Evolutionary conservation across 495 filamentous ascomycete species (phyloP).

Genomic region (Sabuloglossum arenarium): DNA sequence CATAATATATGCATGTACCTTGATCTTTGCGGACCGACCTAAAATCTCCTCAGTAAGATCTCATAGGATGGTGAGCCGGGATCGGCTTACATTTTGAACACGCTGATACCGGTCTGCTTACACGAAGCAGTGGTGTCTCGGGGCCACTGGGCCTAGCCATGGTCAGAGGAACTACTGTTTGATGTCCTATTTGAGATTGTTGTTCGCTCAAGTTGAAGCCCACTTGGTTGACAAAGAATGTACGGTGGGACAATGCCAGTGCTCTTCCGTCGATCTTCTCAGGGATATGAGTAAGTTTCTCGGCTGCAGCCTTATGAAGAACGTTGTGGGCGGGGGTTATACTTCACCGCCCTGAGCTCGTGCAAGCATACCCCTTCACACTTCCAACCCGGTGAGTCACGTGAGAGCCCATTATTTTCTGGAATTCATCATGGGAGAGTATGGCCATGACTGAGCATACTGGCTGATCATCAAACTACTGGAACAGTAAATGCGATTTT

Average conservation of each 20-base stretch:
- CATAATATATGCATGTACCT: constrained; percentile 9
- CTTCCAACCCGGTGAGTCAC: no score
- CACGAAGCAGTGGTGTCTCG: constrained; percentile 65
- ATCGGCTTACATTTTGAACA: constrained; percentile 50
- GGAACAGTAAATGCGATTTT: background rate
- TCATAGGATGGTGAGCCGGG: no score
- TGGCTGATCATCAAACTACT: background rate
- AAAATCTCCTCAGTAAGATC: background rate
- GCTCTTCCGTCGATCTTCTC: background rate
- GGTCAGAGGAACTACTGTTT: constrained; percentile 1
- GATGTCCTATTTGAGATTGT: background rate
- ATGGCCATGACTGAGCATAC: background rate
- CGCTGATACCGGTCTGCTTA: constrained; percentile 78
- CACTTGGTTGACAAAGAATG: background rate
- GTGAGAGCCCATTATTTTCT: no score
- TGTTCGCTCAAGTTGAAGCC: background rate
- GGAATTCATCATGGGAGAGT: no score
- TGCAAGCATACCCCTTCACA: no score
- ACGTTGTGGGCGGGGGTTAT: no score
- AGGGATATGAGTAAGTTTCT: background rate
- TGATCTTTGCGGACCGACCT: constrained; percentile 68
- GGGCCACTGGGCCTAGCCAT: constrained; percentile 11
- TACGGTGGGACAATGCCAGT: background rate
- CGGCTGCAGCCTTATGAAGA: no score
- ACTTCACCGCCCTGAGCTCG: no score